A percentile compares a stretch with the other conserved stretches of the same genome.
These are phyloP conservation scores for Trifolium dubium DNA, from an alignment of 306 rosid species.

Conservation along the genomic window DNA sequence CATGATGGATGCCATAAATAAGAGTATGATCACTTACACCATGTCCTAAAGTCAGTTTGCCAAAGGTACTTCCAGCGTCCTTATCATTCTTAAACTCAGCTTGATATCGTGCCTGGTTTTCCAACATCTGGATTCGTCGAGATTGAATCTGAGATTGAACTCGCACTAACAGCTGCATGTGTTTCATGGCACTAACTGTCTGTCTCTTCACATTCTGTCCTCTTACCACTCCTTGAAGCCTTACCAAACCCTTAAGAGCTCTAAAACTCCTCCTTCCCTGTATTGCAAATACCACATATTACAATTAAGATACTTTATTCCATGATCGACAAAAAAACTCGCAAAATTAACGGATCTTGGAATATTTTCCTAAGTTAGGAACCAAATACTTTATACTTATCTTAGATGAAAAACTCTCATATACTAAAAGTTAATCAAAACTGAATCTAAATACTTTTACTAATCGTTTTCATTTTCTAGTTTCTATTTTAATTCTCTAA, in stretches of 20 bases:
- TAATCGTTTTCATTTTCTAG: not conserved
- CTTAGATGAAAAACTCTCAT: not conserved
- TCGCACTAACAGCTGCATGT: conserved; percentile 92
- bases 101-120: conserved; percentile 80
- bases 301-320: conserved; percentile 21
- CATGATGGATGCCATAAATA: conserved; percentile 6
- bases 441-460: not conserved
- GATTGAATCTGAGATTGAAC: conserved; percentile 97
- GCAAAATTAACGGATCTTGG: conserved; percentile 7
- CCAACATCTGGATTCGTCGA: conserved; percentile 89
- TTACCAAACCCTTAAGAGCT: conserved; percentile 92
- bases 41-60: conserved; percentile 54
- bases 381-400: not conserved
- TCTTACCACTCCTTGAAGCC: conserved; percentile 98
- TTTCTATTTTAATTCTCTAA: conserved; percentile 24
- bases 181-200: conserved; percentile 90
- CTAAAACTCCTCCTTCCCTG: conserved; percentile 95
- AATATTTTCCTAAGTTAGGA: not conserved
- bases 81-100: conserved; percentile 69
- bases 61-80: conserved; percentile 57
- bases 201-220: conserved; percentile 99
- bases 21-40: conserved; percentile 48
- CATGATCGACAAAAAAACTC: conserved; percentile 10
- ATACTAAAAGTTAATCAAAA: not conserved
- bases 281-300: conserved; percentile 37